phyloP scores from a whole-genome alignment of 768 basidiomycete genomes.

The Calvatia gigantea region DNA sequence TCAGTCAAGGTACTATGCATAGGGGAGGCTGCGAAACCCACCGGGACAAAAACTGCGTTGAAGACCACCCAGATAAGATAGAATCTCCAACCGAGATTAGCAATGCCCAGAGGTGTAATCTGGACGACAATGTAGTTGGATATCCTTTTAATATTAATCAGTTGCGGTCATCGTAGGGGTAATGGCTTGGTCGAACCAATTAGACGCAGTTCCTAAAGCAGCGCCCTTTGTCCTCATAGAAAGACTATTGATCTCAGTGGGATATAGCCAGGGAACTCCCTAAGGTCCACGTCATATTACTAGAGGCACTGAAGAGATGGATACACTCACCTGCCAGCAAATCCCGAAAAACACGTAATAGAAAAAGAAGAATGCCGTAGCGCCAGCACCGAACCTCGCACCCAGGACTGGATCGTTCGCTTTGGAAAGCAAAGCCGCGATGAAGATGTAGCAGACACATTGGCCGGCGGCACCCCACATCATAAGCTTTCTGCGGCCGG shows the following conservation, averaged over 20 bases:
- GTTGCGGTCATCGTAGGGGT: neutral
- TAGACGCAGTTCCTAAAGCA: constrained; percentile 44
- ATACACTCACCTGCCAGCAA: constrained; percentile 43
- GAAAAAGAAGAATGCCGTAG: constrained; percentile 46
- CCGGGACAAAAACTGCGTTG: constrained; percentile 46
- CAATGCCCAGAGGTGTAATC: constrained; percentile 44
- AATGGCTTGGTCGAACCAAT: constrained; percentile 30
- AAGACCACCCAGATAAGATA: constrained; percentile 48
- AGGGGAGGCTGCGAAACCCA: constrained; percentile 19
- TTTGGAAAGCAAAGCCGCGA: constrained; percentile 38
- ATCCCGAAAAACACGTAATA: constrained; percentile 51
- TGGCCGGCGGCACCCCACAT: constrained; percentile 53
- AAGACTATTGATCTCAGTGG: constrained; percentile 47
- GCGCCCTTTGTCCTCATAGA: constrained; percentile 50
- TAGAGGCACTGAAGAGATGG: neutral
- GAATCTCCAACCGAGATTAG: constrained; percentile 44
- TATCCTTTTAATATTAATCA: constrained; percentile 29
- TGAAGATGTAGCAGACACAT: constrained; percentile 43
- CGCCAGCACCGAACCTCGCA: constrained; percentile 35
- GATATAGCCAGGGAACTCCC: constrained; percentile 50
- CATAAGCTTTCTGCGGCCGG: constrained; percentile 47
- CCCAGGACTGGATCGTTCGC: constrained; percentile 28
- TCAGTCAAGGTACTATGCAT: neutral
- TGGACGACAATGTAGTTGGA: constrained; percentile 51
- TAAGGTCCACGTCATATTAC: constrained; percentile 12